Evolutionary conservation across 192 early-diverging fungal genomes (phyloP).

Genomic region (Funneliformis geosporum): DNA sequence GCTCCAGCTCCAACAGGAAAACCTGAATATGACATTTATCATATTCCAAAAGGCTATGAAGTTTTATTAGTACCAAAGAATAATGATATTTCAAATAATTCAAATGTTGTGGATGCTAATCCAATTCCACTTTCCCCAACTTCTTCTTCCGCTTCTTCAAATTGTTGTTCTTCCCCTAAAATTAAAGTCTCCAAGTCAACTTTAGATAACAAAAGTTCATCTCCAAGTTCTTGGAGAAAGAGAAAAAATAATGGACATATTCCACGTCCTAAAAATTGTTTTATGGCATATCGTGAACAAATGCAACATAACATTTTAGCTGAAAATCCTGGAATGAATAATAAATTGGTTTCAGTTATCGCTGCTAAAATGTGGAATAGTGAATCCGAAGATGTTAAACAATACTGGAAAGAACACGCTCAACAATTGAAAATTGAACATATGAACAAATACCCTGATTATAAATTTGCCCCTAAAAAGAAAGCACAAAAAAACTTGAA

Average conservation of each 20-base stretch:
- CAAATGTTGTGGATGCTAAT: not conserved
- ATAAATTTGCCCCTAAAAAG: constrained; percentile 45
- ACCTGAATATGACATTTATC: constrained; percentile 30
- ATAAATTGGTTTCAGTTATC: constrained; percentile 35
- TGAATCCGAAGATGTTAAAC: constrained; percentile 24
- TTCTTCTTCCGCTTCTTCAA: not conserved
- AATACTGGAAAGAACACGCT: constrained; percentile 31
- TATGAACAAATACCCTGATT: constrained; percentile 34
- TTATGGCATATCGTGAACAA: constrained; percentile 49
- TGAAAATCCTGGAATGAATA: constrained; percentile 32
- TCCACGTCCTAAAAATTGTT: constrained; percentile 44
- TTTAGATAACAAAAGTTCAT: not conserved
- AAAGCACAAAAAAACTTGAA: constrained; percentile 11
- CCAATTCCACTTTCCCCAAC: not conserved
- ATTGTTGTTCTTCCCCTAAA: not conserved
- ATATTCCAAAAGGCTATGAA: constrained; percentile 31
- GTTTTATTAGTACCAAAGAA: constrained; percentile 23
- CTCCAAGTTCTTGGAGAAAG: constrained; percentile 20
- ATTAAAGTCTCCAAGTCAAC: no score
- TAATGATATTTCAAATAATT: not conserved
- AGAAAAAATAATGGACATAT: constrained; percentile 31
- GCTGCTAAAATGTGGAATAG: constrained; percentile 37
- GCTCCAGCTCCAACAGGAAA: constrained; percentile 23
- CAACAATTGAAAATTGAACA: constrained; percentile 34
- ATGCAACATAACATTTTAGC: constrained; percentile 46